These are phyloP conservation scores for Stephanodiscus triporus DNA, from an alignment of 108 stramenopile genomes.

Conservation along the genomic window DNA sequence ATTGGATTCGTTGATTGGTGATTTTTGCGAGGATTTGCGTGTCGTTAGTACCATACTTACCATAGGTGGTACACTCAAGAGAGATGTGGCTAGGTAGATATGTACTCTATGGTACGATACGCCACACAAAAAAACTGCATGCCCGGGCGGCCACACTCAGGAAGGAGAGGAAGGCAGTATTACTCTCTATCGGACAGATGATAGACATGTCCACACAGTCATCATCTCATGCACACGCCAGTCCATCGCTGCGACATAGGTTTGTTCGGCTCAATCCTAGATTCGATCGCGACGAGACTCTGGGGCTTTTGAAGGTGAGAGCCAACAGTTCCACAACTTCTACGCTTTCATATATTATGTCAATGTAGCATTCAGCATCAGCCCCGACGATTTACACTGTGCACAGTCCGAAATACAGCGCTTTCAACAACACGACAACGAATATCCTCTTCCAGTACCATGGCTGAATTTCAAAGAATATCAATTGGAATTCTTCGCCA, in stretches of 20 bases:
- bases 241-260: constrained; percentile 2
- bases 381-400: not conserved
- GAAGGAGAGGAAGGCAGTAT: too few relatives aligned
- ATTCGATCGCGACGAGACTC: constrained; percentile 60
- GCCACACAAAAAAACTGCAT: too few relatives aligned
- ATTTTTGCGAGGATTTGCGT: too few relatives aligned
- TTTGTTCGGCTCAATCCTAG: constrained; percentile 79
- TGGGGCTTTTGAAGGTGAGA: constrained; percentile 33
- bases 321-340: not conserved
- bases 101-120: too few relatives aligned
- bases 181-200: too few relatives aligned
- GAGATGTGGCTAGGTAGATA: too few relatives aligned
- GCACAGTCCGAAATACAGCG: constrained; percentile 17
- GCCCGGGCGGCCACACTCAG: too few relatives aligned
- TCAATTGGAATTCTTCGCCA: constrained; percentile 64
- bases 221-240: not conserved
- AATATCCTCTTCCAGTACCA: constrained; percentile 50
- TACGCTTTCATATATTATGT: not conserved
- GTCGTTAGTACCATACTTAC: too few relatives aligned
- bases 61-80: too few relatives aligned
- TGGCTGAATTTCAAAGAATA: constrained; percentile 53
- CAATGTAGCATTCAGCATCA: not conserved
- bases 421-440: not conserved
- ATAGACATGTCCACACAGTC: constrained; percentile 12
- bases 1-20: too few relatives aligned